phyloP scores from a whole-genome alignment of 169 alveolate genomes.

The Plasmodium knowlesi region DNA sequence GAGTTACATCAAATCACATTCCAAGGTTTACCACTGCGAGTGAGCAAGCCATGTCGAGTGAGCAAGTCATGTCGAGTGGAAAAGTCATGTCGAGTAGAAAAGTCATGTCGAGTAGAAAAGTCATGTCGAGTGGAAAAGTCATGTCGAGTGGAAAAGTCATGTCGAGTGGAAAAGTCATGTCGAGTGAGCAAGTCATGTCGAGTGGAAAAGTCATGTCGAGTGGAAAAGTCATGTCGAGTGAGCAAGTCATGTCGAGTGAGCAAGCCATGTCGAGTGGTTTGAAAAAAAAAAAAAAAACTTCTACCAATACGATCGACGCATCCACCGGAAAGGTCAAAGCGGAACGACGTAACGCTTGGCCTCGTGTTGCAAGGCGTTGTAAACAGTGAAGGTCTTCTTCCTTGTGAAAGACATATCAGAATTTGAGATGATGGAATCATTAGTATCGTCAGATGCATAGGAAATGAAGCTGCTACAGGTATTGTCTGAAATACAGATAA shows the following conservation, averaged over 20 bases:
- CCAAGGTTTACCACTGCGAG: conserved; percentile 32
- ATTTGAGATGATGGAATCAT: conserved; percentile 37
- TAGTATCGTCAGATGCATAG: conserved; percentile 43
- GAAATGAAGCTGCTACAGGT: conserved; percentile 70
- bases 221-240: conserved; percentile 16
- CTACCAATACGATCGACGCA: too few species aligned
- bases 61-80: too few species aligned
- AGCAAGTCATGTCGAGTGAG: too few species aligned
- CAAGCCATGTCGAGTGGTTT: too few species aligned
- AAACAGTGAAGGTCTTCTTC: conserved; percentile 54
- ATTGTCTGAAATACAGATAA: conserved; percentile 68
- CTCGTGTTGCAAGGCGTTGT: conserved; percentile 43
- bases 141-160: too few species aligned
- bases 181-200: not conserved
- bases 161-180: too few species aligned
- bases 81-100: not conserved
- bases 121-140: not conserved
- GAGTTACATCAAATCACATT: conserved; percentile 30
- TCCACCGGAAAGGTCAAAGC: not conserved
- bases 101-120: too few species aligned
- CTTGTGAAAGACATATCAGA: conserved; percentile 54
- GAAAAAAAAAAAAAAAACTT: not conserved
- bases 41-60: not conserved
- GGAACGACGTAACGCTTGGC: conserved; percentile 64
- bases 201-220: too few species aligned